Evolutionary conservation across 345 rosid genomes (phyloP).

Genomic region (Physaria fendleri): DNA sequence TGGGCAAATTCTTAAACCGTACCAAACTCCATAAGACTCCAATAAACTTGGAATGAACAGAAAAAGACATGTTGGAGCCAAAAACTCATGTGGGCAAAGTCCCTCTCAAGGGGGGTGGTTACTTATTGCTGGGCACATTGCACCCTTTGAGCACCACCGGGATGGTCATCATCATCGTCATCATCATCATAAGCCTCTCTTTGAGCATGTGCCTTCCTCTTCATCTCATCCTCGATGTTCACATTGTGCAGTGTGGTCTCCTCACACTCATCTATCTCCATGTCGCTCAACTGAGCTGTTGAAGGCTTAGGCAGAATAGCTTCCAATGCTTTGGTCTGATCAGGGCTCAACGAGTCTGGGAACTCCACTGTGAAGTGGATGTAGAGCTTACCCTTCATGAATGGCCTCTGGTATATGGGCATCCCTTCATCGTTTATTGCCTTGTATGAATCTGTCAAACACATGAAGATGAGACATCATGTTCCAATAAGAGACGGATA

Average conservation of each 20-base stretch:
- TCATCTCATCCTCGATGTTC: conserved; percentile 60
- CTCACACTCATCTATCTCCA: conserved; percentile 77
- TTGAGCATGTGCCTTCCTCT: conserved; percentile 53
- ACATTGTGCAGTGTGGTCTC: conserved; percentile 68
- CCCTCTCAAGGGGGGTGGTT: conserved; percentile 3
- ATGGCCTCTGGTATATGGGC: conserved; percentile 63
- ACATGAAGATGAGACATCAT: not conserved
- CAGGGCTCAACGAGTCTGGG: conserved; percentile 44
- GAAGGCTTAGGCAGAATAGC: conserved; percentile 43
- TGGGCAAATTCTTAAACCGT: conserved; percentile 8
- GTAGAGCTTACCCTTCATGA: conserved; percentile 72
- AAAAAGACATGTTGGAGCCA: conserved; percentile 12
- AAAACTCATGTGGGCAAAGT: conserved; percentile 18
- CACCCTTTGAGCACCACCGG: conserved; percentile 52
- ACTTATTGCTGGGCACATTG: conserved; percentile 76
- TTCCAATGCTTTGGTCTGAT: conserved; percentile 49
- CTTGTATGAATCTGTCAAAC: conserved; percentile 50
- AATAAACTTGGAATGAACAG: conserved; percentile 9
- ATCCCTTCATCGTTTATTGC: conserved; percentile 73
- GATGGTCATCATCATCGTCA: conserved; percentile 38
- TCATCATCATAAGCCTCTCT: conserved; percentile 60
- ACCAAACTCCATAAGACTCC: conserved; percentile 17
- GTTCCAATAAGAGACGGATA: not conserved
- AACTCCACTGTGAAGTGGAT: conserved; percentile 62
- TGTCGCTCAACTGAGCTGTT: conserved; percentile 40